Evolutionary conservation across 139 green algal genomes (phyloP).

Genomic region (Closterium sp.): DNA sequence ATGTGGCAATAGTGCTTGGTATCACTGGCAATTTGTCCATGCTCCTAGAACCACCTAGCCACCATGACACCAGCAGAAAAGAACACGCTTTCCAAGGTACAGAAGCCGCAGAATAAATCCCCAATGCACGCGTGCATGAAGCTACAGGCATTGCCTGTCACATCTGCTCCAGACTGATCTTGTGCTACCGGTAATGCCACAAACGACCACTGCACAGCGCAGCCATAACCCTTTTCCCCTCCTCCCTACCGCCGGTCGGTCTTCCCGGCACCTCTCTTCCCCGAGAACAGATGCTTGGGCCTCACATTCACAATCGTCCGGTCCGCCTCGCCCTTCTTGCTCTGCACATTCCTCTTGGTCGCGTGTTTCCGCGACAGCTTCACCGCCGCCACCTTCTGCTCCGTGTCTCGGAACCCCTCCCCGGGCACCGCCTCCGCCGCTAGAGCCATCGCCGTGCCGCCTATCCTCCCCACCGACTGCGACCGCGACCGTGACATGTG

Average conservation of each 20-base stretch:
- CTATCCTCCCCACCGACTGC: constrained; percentile 37
- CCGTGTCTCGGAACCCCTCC: constrained; percentile 76
- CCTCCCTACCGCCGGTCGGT: constrained; percentile 70
- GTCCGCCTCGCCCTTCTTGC: constrained; percentile 64
- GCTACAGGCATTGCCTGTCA: too few species aligned
- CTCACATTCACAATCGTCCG: constrained; percentile 79
- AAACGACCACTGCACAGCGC: not conserved
- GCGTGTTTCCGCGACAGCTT: constrained; percentile 86
- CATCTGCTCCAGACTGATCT: too few species aligned
- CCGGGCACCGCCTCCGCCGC: constrained; percentile 24
- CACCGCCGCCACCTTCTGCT: constrained; percentile 79
- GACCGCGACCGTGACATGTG: constrained; percentile 67
- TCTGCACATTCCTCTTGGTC: constrained; percentile 56
- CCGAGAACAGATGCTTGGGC: constrained; percentile 96
- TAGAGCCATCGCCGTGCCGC: not conserved
- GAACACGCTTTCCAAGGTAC: too few species aligned
- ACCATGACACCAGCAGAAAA: too few species aligned
- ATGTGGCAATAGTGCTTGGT: too few species aligned
- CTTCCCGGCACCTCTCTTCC: constrained; percentile 79
- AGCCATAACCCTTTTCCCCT: not conserved
- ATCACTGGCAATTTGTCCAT: too few species aligned
- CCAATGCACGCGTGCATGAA: too few species aligned
- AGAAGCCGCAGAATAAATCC: too few species aligned
- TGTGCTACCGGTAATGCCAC: too few species aligned
- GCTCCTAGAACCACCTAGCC: too few species aligned